phyloP scores from a whole-genome alignment of 441 rosid genomes.

The Bruguiera hainesii region DNA sequence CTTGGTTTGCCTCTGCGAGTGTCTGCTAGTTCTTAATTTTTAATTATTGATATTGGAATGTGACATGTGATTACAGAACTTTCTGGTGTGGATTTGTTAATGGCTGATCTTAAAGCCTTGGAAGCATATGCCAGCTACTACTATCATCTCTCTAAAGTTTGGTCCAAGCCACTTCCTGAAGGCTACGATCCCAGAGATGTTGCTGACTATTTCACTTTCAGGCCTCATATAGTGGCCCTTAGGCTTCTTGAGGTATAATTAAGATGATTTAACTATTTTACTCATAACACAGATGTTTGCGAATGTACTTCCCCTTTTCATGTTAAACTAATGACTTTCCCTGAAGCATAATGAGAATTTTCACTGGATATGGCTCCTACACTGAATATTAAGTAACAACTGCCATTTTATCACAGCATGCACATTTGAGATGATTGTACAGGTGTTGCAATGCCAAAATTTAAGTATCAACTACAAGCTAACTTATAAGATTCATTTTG shows the following conservation, averaged over 20 bases:
- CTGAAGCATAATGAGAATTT: too few species aligned
- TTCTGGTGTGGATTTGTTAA: slow-evolving; percentile 73
- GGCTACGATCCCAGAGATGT: slow-evolving; percentile 70
- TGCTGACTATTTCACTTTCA: slow-evolving; percentile 73
- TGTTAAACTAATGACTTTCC: too few species aligned
- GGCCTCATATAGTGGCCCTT: slow-evolving; percentile 85
- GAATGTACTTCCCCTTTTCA: too few species aligned
- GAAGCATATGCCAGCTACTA: slow-evolving; percentile 68
- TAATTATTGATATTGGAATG: slow-evolving; percentile 6
- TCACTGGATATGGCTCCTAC: too few species aligned
- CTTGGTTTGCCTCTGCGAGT: too few species aligned
- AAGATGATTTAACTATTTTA: background rate
- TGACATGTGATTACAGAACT: slow-evolving; percentile 44
- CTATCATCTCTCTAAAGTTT: slow-evolving; percentile 57
- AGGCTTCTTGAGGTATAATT: slow-evolving; percentile 80
- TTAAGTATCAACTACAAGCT: too few species aligned
- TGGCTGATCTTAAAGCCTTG: slow-evolving; percentile 91
- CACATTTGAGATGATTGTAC: too few species aligned
- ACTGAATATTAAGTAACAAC: too few species aligned
- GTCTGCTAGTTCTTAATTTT: background rate
- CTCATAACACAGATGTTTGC: background rate
- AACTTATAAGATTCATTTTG: too few species aligned
- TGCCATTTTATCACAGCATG: too few species aligned
- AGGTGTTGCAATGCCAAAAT: too few species aligned
- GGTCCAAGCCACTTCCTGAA: slow-evolving; percentile 96